phyloP scores from a whole-genome alignment of 768 basidiomycete genomes.

The Panellus pusillus region DNA sequence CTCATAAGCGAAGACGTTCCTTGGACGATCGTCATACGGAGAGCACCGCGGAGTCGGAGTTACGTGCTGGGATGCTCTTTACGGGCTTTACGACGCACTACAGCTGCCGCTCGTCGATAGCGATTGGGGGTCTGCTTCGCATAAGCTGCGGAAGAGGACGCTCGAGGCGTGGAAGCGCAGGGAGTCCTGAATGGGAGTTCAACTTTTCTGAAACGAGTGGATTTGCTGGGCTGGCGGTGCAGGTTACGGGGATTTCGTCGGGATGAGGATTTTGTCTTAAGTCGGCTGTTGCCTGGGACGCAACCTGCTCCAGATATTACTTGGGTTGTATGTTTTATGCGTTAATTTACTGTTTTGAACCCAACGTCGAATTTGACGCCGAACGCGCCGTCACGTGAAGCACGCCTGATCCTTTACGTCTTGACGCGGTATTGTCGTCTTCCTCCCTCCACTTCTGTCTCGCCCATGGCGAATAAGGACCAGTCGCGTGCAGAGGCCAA shows the following conservation, averaged over 20 bases:
- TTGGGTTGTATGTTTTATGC: slow-evolving; percentile 7
- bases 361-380: too few species aligned
- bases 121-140: slow-evolving; percentile 13
- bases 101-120: slow-evolving; percentile 9
- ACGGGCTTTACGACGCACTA: slow-evolving; percentile 1
- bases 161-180: slow-evolving; percentile 6
- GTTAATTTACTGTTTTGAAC: not conserved
- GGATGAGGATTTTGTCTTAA: slow-evolving; percentile 6
- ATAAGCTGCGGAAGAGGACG: slow-evolving; percentile 3
- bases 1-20: slow-evolving; percentile 17
- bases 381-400: too few species aligned
- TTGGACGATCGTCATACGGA: slow-evolving; percentile 6
- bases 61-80: slow-evolving; percentile 5
- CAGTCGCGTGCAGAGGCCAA: too few species aligned
- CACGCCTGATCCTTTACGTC: too few species aligned
- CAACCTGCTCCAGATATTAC: not conserved
- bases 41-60: slow-evolving; percentile 1
- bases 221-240: slow-evolving; percentile 12
- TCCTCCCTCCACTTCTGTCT: too few species aligned
- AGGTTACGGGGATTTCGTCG: slow-evolving; percentile 10
- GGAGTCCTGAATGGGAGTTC: not conserved
- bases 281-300: not conserved
- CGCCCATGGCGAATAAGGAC: not conserved
- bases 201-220: slow-evolving; percentile 7
- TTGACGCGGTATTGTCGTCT: too few species aligned